A percentile compares a stretch with the other conserved stretches of the same genome.
These are phyloP conservation scores for Colletotrichum gloeosporioides DNA, from an alignment of 2,329 filamentous ascomycete species.

Conservation along the genomic window DNA sequence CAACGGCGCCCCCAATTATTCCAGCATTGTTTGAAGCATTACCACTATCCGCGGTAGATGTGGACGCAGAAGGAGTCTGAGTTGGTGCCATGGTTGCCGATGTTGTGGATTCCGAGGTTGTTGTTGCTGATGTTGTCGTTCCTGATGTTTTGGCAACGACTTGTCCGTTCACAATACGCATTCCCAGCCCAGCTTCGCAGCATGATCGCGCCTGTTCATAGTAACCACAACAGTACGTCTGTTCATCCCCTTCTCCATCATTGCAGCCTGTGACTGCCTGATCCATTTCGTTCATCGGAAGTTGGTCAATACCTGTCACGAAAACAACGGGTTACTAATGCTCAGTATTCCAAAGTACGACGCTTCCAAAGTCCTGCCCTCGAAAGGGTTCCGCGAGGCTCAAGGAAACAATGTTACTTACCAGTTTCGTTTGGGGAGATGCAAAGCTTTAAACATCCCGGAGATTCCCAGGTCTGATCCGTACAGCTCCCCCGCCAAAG, in stretches of 20 bases:
- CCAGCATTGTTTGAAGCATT: background rate
- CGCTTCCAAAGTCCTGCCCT: background rate
- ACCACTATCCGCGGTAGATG: too few species aligned
- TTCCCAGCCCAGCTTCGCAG: background rate
- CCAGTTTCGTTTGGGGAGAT: background rate
- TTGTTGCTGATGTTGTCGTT: background rate
- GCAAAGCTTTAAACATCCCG: constrained; percentile 25
- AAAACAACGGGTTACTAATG: background rate
- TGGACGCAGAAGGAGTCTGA: background rate
- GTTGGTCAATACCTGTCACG: background rate
- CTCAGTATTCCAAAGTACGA: background rate
- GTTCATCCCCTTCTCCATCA: background rate
- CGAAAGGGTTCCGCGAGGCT: background rate
- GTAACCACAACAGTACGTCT: background rate
- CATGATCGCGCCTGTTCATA: background rate
- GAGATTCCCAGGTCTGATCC: constrained; percentile 24
- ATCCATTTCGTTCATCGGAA: background rate
- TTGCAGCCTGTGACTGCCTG: background rate
- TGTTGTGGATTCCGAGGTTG: background rate
- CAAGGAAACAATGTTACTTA: background rate
- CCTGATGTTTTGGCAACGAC: background rate
- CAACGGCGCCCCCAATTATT: background rate
- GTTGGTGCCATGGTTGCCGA: background rate
- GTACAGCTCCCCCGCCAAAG: constrained; percentile 26
- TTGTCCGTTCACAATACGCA: background rate